A percentile compares a stretch with the other conserved stretches of the same genome.
These are phyloP conservation scores for Bromus sterilis DNA, from an alignment of 176 grass and related monocot species.

Conservation along the genomic window DNA sequence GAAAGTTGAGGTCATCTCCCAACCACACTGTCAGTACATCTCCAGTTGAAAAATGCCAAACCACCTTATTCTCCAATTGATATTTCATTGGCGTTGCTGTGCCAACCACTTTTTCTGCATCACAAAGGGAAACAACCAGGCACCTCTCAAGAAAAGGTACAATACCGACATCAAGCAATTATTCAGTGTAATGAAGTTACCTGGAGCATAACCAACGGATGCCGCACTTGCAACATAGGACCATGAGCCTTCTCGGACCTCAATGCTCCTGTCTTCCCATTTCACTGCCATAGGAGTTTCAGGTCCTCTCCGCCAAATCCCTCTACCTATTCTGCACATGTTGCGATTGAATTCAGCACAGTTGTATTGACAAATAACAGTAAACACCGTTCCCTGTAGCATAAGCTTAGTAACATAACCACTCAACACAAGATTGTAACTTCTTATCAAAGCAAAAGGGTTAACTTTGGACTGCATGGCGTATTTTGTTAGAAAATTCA, in stretches of 20 bases:
- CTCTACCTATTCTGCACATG: conserved; percentile 89
- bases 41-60: conserved; percentile 75
- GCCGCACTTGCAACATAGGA: conserved; percentile 65
- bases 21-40: conserved; percentile 56
- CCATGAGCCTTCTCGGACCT: conserved; percentile 90
- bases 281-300: conserved; percentile 76
- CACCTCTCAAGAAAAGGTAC: conserved; percentile 9
- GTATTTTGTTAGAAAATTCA: neutral
- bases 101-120: conserved; percentile 72
- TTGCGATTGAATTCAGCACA: conserved; percentile 20
- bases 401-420: neutral
- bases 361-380: neutral
- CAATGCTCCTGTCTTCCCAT: conserved; percentile 78
- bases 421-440: neutral
- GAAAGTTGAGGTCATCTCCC: conserved; percentile 55
- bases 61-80: conserved; percentile 47
- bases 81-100: conserved; percentile 55
- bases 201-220: conserved; percentile 79
- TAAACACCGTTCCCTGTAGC: neutral
- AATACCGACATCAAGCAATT: conserved; percentile 1
- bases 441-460: neutral
- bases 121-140: conserved; percentile 15
- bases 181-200: conserved; percentile 33
- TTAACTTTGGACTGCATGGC: neutral
- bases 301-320: conserved; percentile 88